Evolutionary conservation across 129 eudicot species (phyloP), one percentile per base, ranked within the genome.

Genomic region (Artemisia tridentata): DNA sequence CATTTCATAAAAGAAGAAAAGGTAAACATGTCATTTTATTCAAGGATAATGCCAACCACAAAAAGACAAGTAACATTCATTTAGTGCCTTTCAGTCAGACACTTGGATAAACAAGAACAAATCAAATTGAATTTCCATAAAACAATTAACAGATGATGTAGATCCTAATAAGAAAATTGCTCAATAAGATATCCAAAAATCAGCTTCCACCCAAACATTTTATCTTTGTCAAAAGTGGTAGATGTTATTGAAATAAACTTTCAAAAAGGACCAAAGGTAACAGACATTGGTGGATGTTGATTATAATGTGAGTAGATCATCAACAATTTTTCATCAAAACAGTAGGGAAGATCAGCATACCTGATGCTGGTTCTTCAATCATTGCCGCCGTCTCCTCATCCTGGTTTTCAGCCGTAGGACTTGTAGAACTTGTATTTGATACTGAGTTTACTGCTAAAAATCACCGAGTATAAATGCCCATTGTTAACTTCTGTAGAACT

Each of bases 351-450:
- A 67, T 61, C 48, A 31, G 15, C 66, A 51, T 57, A 91, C 97
- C 97, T 85, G 95, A 85, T 41, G 67, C 81, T 50, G 82, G 66
- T 77, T 91, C 97, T 66, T 91, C 97, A 51, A 83, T 76, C 91
- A 85, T 87, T 54, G 89, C 88, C 56, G 90, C 86, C 49, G 81
- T 84, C 72, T 87, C 95, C 61, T 87, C 91, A 46, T 91, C 97
- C 58, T 85, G 89, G 80, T 79, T 91, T 46, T 88, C 91, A 77
- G 84, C n/a, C n/a, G n/a, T n/a, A n/a, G n/a, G n/a, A n/a, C n/a
- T n/a, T n/a, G n/a, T n/a, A n/a, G n/a, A n/a, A n/a, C n/a, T n/a
- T n/a, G n/a, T n/a, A n/a, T n/a, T n/a, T n/a, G n/a, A n/a, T n/a
- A n/a, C n/a, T n/a, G n/a, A n/a, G n/a, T n/a, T n/a, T n/a, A n/a